Evolutionary conservation across 257 asterid genomes (phyloP).

Genomic region (Eustoma russellianum): DNA sequence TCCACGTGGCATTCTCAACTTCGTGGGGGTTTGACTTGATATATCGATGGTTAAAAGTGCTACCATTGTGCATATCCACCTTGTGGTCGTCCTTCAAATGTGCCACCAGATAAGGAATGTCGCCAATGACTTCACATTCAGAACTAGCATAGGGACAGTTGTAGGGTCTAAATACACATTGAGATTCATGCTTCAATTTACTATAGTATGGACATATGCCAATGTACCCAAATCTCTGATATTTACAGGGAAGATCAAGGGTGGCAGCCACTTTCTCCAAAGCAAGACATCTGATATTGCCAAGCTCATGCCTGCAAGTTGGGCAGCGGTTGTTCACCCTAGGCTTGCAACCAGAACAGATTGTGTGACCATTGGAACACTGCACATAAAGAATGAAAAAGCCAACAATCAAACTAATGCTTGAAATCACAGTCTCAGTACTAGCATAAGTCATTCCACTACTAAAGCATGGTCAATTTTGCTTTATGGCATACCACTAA

Average conservation of each 20-base stretch:
- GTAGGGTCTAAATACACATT: slow-evolving; percentile 50
- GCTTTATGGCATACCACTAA: no score
- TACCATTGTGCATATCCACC: slow-evolving; percentile 52
- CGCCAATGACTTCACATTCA: slow-evolving; percentile 49
- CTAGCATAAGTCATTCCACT: no score
- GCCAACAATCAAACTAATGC: not conserved
- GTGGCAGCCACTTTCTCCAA: slow-evolving; percentile 60
- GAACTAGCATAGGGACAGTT: slow-evolving; percentile 61
- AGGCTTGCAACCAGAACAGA: slow-evolving; percentile 58
- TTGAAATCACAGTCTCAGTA: not conserved
- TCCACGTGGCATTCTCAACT: slow-evolving; percentile 62
- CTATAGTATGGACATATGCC: slow-evolving; percentile 52
- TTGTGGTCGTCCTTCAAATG: slow-evolving; percentile 56
- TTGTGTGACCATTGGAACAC: slow-evolving; percentile 56
- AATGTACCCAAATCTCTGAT: slow-evolving; percentile 42
- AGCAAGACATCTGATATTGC: slow-evolving; percentile 58
- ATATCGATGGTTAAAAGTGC: slow-evolving; percentile 51
- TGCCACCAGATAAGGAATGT: slow-evolving; percentile 47
- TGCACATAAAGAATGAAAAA: slow-evolving; percentile 10
- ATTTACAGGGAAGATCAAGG: slow-evolving; percentile 59
- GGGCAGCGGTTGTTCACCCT: slow-evolving; percentile 61
- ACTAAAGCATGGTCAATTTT: no score
- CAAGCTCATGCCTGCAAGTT: slow-evolving; percentile 64
- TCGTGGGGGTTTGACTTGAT: slow-evolving; percentile 52
- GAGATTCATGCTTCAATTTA: slow-evolving; percentile 56